A percentile compares a stretch with the other conserved stretches of the same genome.
Evolutionary conservation across 805 yeast species (phyloP).

Genomic region (Saccharomycopsis oosterbeekiorum): DNA sequence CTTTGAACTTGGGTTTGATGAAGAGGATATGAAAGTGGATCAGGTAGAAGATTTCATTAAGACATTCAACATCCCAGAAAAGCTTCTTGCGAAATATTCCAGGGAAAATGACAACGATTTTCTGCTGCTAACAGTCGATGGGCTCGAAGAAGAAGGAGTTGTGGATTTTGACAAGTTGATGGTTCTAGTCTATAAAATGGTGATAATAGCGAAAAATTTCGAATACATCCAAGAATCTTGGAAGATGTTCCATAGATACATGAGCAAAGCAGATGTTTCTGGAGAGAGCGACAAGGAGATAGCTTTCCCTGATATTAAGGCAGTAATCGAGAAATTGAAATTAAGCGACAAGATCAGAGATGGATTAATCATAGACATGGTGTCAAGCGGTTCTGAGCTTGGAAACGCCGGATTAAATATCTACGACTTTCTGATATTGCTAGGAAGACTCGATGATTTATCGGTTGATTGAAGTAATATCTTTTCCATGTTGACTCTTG

Average conservation of each 20-base stretch:
- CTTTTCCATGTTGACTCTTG: no score
- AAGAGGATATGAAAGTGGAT: constrained; percentile 12
- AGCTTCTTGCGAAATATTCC: constrained; percentile 4
- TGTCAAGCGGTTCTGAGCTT: constrained; percentile 12
- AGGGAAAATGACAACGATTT: constrained; percentile 3
- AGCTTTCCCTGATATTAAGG: constrained; percentile 12
- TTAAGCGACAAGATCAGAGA: constrained; percentile 10
- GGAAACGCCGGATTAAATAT: constrained; percentile 11
- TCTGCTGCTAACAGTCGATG: constrained; percentile 5
- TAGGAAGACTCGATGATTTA: constrained; percentile 14
- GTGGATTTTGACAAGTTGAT: constrained; percentile 15
- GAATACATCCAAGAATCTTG: constrained; percentile 12
- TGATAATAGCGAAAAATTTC: constrained; percentile 8
- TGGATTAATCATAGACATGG: constrained; percentile 15
- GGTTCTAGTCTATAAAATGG: constrained; percentile 6
- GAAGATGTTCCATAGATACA: constrained; percentile 8
- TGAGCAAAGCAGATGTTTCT: neutral
- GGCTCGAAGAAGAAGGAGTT: constrained; percentile 12
- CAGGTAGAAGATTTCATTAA: constrained; percentile 8
- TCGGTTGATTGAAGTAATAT: neutral
- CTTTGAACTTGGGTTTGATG: constrained; percentile 16
- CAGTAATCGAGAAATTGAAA: constrained; percentile 8
- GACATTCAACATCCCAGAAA: constrained; percentile 5
- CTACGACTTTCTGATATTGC: constrained; percentile 10
- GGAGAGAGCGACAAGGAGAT: constrained; percentile 4